Conservation (phyloP, 257 asterid species). For the Jacaranda copaia region DNA sequence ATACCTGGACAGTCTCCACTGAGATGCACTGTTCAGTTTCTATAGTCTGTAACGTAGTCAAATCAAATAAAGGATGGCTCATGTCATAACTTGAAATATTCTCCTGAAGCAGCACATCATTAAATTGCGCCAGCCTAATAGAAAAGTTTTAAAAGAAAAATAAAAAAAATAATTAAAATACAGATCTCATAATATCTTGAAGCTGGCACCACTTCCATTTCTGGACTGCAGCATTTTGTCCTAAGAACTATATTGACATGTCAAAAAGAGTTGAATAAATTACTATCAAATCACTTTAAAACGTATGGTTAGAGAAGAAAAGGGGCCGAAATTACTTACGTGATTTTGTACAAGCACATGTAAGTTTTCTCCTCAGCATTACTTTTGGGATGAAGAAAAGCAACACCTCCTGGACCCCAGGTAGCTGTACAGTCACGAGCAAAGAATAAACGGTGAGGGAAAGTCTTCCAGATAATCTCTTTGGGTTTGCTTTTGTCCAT, state of each 20-base stretch:
- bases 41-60: conserved; percentile 57
- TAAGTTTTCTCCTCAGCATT: conserved; percentile 63
- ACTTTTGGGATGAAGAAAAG: conserved; percentile 84
- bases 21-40: conserved; percentile 57
- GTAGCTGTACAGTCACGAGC: conserved; percentile 72
- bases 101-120: conserved; percentile 85
- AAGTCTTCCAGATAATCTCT: conserved; percentile 68
- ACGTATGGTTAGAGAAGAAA: conserved; percentile 3
- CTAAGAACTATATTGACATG: neutral
- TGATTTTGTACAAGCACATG: conserved; percentile 82
- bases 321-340: conserved; percentile 58
- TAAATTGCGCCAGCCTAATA: conserved; percentile 92
- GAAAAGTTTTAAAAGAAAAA: neutral
- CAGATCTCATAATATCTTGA: conserved; percentile 9
- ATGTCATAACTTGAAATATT: conserved; percentile 54
- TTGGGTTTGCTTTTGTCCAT: conserved; percentile 75
- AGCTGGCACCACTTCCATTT: conserved; percentile 19
- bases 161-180: neutral
- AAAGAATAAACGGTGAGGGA: conserved; percentile 86
- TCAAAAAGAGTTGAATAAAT: neutral
- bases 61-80: conserved; percentile 69
- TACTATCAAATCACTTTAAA: conserved; percentile 2
- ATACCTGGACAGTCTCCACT: conserved; percentile 71
- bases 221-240: neutral
- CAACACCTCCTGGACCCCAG: conserved; percentile 99